These are phyloP conservation scores for Posidonia oceanica DNA, from an alignment of 116 monocot species.

Conservation along the genomic window DNA sequence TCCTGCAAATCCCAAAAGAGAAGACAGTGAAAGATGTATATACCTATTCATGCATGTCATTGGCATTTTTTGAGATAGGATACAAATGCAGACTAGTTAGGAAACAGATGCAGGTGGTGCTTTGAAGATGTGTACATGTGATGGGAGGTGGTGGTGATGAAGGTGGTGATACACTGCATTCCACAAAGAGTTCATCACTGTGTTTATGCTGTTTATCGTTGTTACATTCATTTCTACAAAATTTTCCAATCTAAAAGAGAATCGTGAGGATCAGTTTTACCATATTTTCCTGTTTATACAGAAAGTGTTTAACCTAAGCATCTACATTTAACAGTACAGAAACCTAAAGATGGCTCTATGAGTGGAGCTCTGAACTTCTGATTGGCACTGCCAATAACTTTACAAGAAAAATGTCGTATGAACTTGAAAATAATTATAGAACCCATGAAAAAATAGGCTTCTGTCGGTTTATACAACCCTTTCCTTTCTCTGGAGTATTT, in stretches of 20 bases:
- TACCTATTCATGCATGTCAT: background rate
- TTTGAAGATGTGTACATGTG: conserved; percentile 1
- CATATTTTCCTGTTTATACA: too few relatives aligned
- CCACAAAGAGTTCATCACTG: conserved; percentile 1
- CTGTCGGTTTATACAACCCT: too few relatives aligned
- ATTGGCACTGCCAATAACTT: too few relatives aligned
- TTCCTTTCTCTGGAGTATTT: too few relatives aligned
- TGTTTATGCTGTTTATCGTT: background rate
- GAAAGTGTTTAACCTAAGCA: too few relatives aligned
- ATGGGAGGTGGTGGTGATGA: conserved; percentile 2
- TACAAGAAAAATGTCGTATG: too few relatives aligned
- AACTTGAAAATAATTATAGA: too few relatives aligned
- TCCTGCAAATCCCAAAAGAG: background rate
- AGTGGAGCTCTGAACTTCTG: too few relatives aligned
- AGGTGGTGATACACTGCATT: background rate
- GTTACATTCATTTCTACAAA: background rate
- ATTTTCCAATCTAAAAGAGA: background rate
- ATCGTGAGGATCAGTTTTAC: background rate
- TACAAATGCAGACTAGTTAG: conserved; percentile 1
- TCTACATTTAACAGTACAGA: too few relatives aligned
- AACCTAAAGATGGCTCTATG: too few relatives aligned
- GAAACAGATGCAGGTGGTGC: background rate
- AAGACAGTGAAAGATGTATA: conserved; percentile 7
- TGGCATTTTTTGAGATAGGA: conserved; percentile 4
- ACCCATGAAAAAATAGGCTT: too few relatives aligned